These are phyloP conservation scores for Takashimella tepidaria DNA, from an alignment of 1,284 basidiomycete genomes.

Conservation along the genomic window DNA sequence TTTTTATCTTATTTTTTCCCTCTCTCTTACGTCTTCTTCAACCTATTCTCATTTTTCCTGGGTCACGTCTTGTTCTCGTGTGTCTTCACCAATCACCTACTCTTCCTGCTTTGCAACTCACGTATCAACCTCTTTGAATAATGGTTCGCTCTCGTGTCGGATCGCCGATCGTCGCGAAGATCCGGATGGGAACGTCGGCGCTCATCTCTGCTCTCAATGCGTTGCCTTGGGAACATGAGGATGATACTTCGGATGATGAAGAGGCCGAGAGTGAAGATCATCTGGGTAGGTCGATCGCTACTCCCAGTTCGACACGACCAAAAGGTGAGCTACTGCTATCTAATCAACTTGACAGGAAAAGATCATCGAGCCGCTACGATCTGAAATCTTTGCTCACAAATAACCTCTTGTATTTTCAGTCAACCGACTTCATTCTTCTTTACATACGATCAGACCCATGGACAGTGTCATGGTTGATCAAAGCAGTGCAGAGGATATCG, in stretches of 20 bases:
- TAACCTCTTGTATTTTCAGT: constrained; percentile 13
- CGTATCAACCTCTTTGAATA: background rate
- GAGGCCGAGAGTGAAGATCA: background rate
- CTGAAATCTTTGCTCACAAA: constrained; percentile 3
- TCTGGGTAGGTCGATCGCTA: constrained; percentile 3
- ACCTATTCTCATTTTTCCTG: too few species aligned
- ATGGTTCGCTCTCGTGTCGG: background rate
- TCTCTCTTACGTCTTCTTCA: too few species aligned
- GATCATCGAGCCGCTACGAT: constrained; percentile 23
- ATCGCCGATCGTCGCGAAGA: constrained; percentile 17
- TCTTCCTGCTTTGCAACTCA: too few species aligned
- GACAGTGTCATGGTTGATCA: background rate
- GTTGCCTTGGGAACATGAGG: constrained; percentile 37
- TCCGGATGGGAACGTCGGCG: constrained; percentile 43
- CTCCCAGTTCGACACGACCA: constrained; percentile 3
- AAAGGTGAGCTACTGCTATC: constrained; percentile 16
- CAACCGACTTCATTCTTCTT: constrained; percentile 32
- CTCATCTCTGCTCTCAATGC: constrained; percentile 43
- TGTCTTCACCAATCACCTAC: background rate
- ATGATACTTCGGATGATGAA: constrained; percentile 2
- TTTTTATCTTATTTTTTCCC: too few species aligned
- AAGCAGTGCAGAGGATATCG: constrained; percentile 1
- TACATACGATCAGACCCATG: constrained; percentile 42
- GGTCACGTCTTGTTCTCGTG: too few species aligned
- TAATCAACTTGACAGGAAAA: background rate